These are phyloP conservation scores for Penicillium psychrosexuale DNA, from an alignment of 2,329 filamentous ascomycete genomes.

Conservation along the genomic window DNA sequence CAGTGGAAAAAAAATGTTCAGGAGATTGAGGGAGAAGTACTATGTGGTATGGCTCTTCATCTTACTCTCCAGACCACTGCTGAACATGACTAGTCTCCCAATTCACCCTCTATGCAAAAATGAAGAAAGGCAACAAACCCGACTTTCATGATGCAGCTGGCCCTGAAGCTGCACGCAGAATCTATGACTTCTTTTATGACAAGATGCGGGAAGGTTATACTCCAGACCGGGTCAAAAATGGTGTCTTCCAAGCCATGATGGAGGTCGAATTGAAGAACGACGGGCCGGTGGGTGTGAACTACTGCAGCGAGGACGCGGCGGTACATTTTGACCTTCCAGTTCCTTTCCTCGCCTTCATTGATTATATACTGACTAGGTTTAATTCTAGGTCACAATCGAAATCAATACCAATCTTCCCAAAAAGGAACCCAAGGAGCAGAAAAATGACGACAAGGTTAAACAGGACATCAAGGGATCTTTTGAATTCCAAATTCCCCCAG, in stretches of 20 bases:
- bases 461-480: slow-evolving; percentile 15
- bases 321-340: slow-evolving; percentile 45
- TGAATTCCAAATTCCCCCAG: slow-evolving; percentile 28
- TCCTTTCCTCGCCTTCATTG: slow-evolving; percentile 17
- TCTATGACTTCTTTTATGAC: slow-evolving; percentile 81
- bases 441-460: slow-evolving; percentile 10
- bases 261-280: slow-evolving; percentile 91
- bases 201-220: slow-evolving; percentile 71
- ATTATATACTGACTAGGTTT: slow-evolving; percentile 6
- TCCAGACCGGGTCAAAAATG: slow-evolving; percentile 78
- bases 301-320: slow-evolving; percentile 56
- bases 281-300: slow-evolving; percentile 64
- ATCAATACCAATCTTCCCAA: slow-evolving; percentile 48
- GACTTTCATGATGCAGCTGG: slow-evolving; percentile 87
- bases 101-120: slow-evolving; percentile 87
- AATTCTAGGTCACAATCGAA: slow-evolving; percentile 43
- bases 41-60: slow-evolving; percentile 68
- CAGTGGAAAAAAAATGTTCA: slow-evolving; percentile 89
- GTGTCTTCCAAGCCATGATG: slow-evolving; percentile 99
- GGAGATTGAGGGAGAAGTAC: slow-evolving; percentile 84
- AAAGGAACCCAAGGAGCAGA: slow-evolving; percentile 29
- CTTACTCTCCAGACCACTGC: neutral
- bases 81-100: slow-evolving; percentile 69
- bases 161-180: slow-evolving; percentile 69
- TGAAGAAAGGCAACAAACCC: slow-evolving; percentile 94